phyloP scores from a whole-genome alignment of 768 basidiomycete genomes.

The Coprinopsis marcescibilis region DNA sequence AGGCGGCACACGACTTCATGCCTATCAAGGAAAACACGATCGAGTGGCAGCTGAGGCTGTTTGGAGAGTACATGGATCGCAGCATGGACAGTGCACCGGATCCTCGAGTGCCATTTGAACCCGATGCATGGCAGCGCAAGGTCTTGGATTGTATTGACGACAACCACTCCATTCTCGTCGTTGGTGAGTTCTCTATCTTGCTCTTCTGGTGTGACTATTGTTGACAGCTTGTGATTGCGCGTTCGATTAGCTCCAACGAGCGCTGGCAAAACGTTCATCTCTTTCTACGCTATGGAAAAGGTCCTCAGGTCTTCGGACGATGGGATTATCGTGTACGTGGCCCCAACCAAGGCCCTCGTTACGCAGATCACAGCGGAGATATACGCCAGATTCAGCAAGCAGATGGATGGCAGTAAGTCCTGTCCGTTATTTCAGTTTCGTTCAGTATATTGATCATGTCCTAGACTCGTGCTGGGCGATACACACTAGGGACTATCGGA shows the following conservation, averaged over 20 bases:
- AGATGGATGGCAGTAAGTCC: constrained; percentile 35
- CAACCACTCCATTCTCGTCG: constrained; percentile 56
- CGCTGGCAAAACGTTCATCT: constrained; percentile 75
- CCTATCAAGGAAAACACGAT: constrained; percentile 48
- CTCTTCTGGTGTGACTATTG: not conserved
- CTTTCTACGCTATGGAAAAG: constrained; percentile 73
- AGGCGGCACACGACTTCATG: constrained; percentile 46
- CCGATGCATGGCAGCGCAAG: constrained; percentile 65
- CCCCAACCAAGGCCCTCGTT: constrained; percentile 72
- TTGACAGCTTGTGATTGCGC: not conserved
- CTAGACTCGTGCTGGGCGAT: constrained; percentile 59
- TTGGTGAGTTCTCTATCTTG: constrained; percentile 37
- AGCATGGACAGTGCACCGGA: constrained; percentile 61
- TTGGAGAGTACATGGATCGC: constrained; percentile 69
- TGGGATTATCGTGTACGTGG: constrained; percentile 65
- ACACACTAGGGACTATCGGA: constrained; percentile 58
- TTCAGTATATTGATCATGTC: not conserved
- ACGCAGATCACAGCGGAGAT: constrained; percentile 68
- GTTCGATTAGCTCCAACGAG: constrained; percentile 52
- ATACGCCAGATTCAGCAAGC: constrained; percentile 63
- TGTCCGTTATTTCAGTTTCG: not conserved
- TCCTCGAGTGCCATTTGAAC: constrained; percentile 52
- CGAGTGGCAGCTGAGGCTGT: constrained; percentile 62
- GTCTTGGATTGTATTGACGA: constrained; percentile 62
- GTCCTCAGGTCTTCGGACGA: constrained; percentile 57